Evolutionary conservation across 768 basidiomycete genomes (phyloP).

Genomic region (Stropharia rugosoannulata): DNA sequence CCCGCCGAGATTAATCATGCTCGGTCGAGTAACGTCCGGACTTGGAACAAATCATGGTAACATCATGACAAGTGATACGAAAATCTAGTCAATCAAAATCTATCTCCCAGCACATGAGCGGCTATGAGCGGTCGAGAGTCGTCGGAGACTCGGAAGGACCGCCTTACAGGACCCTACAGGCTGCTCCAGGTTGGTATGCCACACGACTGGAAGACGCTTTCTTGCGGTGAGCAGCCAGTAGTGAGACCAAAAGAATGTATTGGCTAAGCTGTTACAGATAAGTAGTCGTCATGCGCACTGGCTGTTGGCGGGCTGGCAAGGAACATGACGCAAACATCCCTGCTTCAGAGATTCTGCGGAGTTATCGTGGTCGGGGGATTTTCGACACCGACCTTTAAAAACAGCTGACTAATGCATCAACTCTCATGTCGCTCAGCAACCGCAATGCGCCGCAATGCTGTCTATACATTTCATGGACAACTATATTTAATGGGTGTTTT

Average conservation of each 20-base stretch:
- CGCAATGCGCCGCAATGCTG: not conserved
- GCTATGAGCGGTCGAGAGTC: slow-evolving; percentile 17
- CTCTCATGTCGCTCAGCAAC: not conserved
- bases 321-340: not conserved
- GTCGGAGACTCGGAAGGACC: slow-evolving; percentile 35
- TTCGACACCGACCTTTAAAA: slow-evolving; percentile 15
- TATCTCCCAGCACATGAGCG: slow-evolving; percentile 3
- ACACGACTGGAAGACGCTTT: not conserved
- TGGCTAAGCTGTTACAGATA: not conserved
- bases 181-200: slow-evolving; percentile 25
- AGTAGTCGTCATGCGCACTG: slow-evolving; percentile 1
- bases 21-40: slow-evolving; percentile 25
- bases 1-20: slow-evolving; percentile 8
- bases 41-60: slow-evolving; percentile 11
- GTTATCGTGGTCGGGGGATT: slow-evolving; percentile 14
- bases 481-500: not conserved
- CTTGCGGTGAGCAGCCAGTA: not conserved
- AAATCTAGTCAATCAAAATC: slow-evolving; percentile 9
- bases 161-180: slow-evolving; percentile 11
- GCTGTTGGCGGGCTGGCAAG: not conserved
- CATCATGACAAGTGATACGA: slow-evolving; percentile 10
- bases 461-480: not conserved
- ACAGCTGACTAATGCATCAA: slow-evolving; percentile 8
- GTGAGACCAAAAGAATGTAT: not conserved
- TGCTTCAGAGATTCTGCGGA: slow-evolving; percentile 7